Conservation (phyloP, 768 basidiomycete species). For the Phallus indusiatus region DNA sequence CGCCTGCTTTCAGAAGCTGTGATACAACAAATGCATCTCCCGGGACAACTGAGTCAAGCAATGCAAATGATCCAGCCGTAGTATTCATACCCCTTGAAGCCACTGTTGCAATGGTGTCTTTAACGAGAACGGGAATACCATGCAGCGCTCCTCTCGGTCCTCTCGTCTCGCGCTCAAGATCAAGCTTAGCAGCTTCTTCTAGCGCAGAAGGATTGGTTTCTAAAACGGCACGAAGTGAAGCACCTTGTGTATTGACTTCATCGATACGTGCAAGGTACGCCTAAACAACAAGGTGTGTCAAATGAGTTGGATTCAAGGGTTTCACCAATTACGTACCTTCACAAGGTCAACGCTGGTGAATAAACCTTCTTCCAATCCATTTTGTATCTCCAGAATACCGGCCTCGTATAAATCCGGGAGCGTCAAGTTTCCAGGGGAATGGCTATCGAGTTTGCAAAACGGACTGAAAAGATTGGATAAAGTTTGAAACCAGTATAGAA, state of each 20-base stretch:
- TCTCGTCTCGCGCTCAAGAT: slow-evolving; percentile 30
- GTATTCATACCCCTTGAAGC: slow-evolving; percentile 19
- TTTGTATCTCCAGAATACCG: slow-evolving; percentile 43
- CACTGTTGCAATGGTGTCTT: slow-evolving; percentile 33
- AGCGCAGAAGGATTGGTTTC: slow-evolving; percentile 50
- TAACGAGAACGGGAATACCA: slow-evolving; percentile 45
- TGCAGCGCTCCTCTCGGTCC: slow-evolving; percentile 42
- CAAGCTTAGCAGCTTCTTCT: slow-evolving; percentile 39
- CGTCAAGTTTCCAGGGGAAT: background rate
- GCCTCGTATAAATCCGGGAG: slow-evolving; percentile 57
- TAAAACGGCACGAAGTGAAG: slow-evolving; percentile 46
- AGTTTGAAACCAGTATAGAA: background rate
- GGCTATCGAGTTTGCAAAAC: background rate
- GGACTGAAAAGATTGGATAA: background rate
- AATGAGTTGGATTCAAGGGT: too few species aligned
- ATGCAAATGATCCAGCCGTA: slow-evolving; percentile 22
- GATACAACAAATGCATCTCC: slow-evolving; percentile 23
- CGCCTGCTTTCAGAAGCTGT: slow-evolving; percentile 23
- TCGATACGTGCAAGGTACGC: slow-evolving; percentile 60
- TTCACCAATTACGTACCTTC: slow-evolving; percentile 34
- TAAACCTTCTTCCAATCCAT: slow-evolving; percentile 36
- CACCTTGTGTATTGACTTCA: slow-evolving; percentile 56
- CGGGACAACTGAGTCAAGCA: slow-evolving; percentile 23
- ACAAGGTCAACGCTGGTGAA: slow-evolving; percentile 57
- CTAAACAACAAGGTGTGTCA: slow-evolving; percentile 21